Base-by-base conservation (phyloP, 495 filamentous ascomycete species). In the Neurospora sp. region DNA sequence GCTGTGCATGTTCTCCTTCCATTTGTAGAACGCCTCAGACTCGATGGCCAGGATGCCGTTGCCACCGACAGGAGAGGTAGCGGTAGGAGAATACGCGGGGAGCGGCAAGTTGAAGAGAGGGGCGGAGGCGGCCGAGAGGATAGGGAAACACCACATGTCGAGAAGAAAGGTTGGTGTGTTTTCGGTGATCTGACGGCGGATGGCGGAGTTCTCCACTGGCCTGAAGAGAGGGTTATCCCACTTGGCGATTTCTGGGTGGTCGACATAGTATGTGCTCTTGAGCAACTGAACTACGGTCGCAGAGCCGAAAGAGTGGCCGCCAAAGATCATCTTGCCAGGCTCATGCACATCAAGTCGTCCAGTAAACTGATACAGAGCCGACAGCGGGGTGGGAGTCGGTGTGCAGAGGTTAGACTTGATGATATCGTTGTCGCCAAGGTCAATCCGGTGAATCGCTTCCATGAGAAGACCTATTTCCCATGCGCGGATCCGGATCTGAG, bases 301-400 rank as follows among this genome's bases (percentile, higher is more conserved):
- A 27, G 90, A 90, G 66, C 92, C 92, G 76, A 95, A 94, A 18
- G 89, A 91, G 80, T 95, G 92, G 9, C 92, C 92, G 1, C 85
- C 86, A 80, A 90, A 93, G 62, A 88, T 87, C 2, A 94, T 85
- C n/a, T 82, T 84, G 8, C 92, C 93, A 0, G 93, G 91, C n/a
- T 83, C 81, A 70, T 88, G 86, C 8, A 95, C 84, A 74, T 92
- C 87, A 38, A 95, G 83, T 39, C 79, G 79, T 41, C 80, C 78
- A 69, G 80, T 75, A 75, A 94, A 90, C 72, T 83, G 83, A 18
- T 76, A 74, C 14, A 93, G 82, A 8, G 85, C 81, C 44, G 74
- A 74, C 39, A 8, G 71, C 16, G 76, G 78, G 2, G 84, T 86
- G 70, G 79, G 83, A 37, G 12, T 66, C 54, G 54, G 54, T n/a